Percentiles rank a stretch among this genome's conserved stretches.
Conservation (phyloP, 2,329 filamentous ascomycete genomes). For the Scytalidium sp. region DNA sequence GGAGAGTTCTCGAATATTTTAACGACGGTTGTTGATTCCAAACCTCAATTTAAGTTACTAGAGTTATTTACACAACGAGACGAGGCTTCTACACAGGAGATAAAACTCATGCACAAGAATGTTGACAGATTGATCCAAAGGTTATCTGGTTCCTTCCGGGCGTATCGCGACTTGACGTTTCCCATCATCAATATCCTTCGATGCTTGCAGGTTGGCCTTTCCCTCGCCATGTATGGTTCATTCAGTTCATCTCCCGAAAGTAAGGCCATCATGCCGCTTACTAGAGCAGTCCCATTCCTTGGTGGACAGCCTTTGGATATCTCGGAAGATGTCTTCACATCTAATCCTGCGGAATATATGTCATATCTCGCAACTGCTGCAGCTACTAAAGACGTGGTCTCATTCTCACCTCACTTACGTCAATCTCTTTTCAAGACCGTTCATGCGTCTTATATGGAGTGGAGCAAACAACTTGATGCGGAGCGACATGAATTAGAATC, state of each 20-base stretch:
- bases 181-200: slow-evolving; percentile 78
- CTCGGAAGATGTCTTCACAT: slow-evolving; percentile 11
- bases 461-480: slow-evolving; percentile 71
- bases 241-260: slow-evolving; percentile 6
- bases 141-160: slow-evolving; percentile 66
- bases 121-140: slow-evolving; percentile 69
- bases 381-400: slow-evolving; percentile 44
- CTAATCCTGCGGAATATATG: slow-evolving; percentile 45
- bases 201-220: slow-evolving; percentile 73
- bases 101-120: slow-evolving; percentile 46
- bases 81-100: slow-evolving; percentile 23
- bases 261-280: slow-evolving; percentile 28
- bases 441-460: slow-evolving; percentile 72
- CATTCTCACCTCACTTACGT: slow-evolving; percentile 40
- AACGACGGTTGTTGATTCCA: slow-evolving; percentile 35
- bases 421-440: slow-evolving; percentile 64
- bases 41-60: slow-evolving; percentile 12
- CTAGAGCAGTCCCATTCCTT: slow-evolving; percentile 52
- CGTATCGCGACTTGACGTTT: slow-evolving; percentile 81
- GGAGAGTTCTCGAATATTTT: slow-evolving; percentile 79
- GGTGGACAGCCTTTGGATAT: slow-evolving; percentile 33
- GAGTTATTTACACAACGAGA: slow-evolving; percentile 12
- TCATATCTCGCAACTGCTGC: slow-evolving; percentile 42
- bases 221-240: slow-evolving; percentile 43
- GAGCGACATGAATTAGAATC: slow-evolving; percentile 74